Percentiles rank a stretch among this genome's conserved stretches.
Conservation (phyloP, 768 basidiomycete species). For the Phylloporus sp. region DNA sequence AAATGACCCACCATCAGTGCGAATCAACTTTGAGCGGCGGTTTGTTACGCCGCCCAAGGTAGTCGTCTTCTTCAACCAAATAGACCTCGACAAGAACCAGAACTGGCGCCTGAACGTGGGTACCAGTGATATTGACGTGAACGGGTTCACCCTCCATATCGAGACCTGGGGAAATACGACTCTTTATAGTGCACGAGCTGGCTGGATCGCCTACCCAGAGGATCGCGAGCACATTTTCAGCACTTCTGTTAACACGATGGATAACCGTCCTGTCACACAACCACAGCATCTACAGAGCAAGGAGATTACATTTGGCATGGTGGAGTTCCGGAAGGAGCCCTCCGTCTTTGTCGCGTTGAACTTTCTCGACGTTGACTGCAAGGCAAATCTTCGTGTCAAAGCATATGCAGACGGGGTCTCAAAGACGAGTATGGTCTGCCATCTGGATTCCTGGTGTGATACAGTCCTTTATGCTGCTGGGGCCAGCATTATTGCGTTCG, state of each 20-base stretch:
- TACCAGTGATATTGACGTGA: constrained; percentile 8
- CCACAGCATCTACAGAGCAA: constrained; percentile 6
- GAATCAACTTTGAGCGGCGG: constrained; percentile 10
- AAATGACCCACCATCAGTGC: neutral
- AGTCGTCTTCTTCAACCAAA: constrained; percentile 10
- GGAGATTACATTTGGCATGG: constrained; percentile 1
- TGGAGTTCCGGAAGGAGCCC: constrained; percentile 12
- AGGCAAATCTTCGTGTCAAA: constrained; percentile 7
- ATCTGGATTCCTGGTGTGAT: constrained; percentile 12
- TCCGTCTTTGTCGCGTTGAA: constrained; percentile 20
- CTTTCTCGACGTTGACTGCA: constrained; percentile 8
- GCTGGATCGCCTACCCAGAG: constrained; percentile 21
- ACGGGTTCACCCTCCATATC: constrained; percentile 14
- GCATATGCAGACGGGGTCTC: constrained; percentile 11
- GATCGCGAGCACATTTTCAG: constrained; percentile 19
- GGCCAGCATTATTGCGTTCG: neutral
- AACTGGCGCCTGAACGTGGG: constrained; percentile 7
- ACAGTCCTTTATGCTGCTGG: constrained; percentile 3
- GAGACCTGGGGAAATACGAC: constrained; percentile 9
- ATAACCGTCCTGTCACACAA: neutral
- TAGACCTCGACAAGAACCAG: constrained; percentile 6
- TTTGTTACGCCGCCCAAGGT: constrained; percentile 17
- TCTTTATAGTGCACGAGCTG: neutral
- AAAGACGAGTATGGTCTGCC: constrained; percentile 1
- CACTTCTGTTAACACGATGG: constrained; percentile 11